These are phyloP conservation scores for Fraxinus albicans DNA, from an alignment of 305 asterid species.

Conservation along the genomic window DNA sequence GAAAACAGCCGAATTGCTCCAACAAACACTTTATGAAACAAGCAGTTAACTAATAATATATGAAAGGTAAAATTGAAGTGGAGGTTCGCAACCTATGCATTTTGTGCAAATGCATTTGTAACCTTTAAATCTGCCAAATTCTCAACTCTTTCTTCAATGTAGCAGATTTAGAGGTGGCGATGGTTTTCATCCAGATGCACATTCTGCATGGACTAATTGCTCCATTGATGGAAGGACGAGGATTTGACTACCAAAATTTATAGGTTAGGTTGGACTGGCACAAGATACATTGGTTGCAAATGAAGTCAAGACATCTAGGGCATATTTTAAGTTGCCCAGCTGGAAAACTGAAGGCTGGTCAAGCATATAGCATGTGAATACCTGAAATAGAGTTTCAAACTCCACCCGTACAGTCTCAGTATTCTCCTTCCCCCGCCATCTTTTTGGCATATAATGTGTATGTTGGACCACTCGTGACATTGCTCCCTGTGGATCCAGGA, in stretches of 20 bases:
- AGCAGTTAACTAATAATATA: background rate
- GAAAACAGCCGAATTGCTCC: background rate
- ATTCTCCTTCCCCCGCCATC: constrained; percentile 96
- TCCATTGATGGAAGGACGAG: background rate
- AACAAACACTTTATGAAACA: background rate
- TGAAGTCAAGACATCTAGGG: background rate
- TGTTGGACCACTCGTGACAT: constrained; percentile 86
- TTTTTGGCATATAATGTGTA: constrained; percentile 93
- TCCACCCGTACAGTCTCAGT: constrained; percentile 66
- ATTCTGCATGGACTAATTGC: background rate
- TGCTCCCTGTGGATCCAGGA: constrained; percentile 79
- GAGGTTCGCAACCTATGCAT: background rate
- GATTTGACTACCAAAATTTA: background rate
- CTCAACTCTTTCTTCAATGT: background rate
- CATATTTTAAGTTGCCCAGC: background rate
- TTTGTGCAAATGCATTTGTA: background rate
- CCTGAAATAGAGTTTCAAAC: constrained; percentile 97
- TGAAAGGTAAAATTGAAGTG: background rate
- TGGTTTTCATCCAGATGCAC: background rate
- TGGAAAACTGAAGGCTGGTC: background rate
- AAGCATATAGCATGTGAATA: constrained; percentile 22
- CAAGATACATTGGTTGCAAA: background rate
- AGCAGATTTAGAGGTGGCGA: background rate
- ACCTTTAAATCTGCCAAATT: background rate
- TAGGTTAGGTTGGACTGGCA: background rate